Base-by-base conservation (phyloP, 23 red algal genomes). In the Agarophyton chilense region DNA sequence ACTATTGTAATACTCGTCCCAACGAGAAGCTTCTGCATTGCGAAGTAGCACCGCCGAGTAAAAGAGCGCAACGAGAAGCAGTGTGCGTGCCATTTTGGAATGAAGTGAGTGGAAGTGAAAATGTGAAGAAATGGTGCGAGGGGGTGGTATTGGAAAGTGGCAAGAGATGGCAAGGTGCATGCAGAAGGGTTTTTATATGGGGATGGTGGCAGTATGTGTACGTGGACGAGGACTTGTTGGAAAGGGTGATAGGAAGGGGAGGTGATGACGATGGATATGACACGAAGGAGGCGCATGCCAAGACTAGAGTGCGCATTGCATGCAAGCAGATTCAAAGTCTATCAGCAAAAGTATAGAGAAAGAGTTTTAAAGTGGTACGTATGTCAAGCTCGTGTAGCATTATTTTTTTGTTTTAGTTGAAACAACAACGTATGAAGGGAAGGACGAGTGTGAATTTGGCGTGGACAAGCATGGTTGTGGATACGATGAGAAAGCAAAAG, bases 1-100 rank as follows among this genome's bases (percentile, higher is more conserved):
- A 36, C 60, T 65, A 31, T 65, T 65, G 32, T 65, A 65, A 25
- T 65, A 65, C 31, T 65, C 60, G 8, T 65, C 60, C 60, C 60
- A 65, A 12, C 60, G 60, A 8, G 56, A 61, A 65, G 60, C 60
- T 17, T 65, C 25, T 29, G 60, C 60, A 36, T 33, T 65, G 4
- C 35, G 60, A 3, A 55, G 52, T 35, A 65, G 60, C 60, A 18
- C 60, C 1, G 60, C 60, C 4, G 60, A 35, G 60, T 35, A 36
- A 36, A 65, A 13, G 33, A 65, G 16, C 9, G 60, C 29, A 14
- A 65, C 28, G 11, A 65, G 31, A 29, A 65, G 31, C 0, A 65
- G 60, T 36, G 60, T 36, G 18, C 60, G 60, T 35, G 31, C 32
- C 60, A 65, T 65, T 13, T 38, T 12, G 60, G 35, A 38, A 0